A percentile compares a stretch with the other conserved stretches of the same genome.
Conservation (phyloP, 2,329 filamentous ascomycete species). For the Phialocephala subalpina region DNA sequence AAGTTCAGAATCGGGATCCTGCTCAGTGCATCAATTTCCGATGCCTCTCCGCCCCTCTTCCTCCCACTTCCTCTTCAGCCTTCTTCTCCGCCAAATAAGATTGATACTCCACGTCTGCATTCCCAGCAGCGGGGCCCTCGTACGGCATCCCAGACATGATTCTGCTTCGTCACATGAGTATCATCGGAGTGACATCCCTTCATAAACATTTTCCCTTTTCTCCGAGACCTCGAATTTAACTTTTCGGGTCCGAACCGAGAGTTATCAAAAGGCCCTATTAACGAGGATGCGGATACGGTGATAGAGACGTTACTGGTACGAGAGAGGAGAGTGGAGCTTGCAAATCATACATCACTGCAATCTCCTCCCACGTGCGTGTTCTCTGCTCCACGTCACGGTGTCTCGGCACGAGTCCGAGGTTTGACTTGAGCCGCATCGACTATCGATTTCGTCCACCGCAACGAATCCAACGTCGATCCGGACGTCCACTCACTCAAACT, state of each 20-base stretch:
- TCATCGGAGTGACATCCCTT: not conserved
- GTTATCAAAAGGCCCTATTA: too few relatives aligned
- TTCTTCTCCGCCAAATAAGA: conserved; percentile 11
- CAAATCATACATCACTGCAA: too few relatives aligned
- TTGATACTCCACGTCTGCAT: not conserved
- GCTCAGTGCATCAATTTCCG: not conserved
- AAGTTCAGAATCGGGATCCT: not conserved
- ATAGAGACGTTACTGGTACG: not conserved
- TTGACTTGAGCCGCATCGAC: not conserved
- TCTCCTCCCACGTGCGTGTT: too few relatives aligned
- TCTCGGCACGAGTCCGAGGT: not conserved
- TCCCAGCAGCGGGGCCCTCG: not conserved
- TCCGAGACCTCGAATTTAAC: not conserved
- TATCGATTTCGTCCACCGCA: not conserved
- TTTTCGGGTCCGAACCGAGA: too few relatives aligned
- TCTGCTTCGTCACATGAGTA: conserved; percentile 6
- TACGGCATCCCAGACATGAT: not conserved
- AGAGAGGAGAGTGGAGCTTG: too few relatives aligned
- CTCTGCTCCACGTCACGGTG: too few relatives aligned
- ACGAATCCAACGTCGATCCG: not conserved
- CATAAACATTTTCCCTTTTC: not conserved
- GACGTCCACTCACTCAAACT: not conserved
- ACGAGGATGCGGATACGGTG: not conserved
- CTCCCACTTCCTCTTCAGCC: not conserved
- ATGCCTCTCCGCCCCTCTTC: not conserved